Percentiles rank a stretch among this genome's conserved stretches.
phyloP scores from a whole-genome alignment of 1,139 yeast species.

The Saccharomyces hybrid region DNA sequence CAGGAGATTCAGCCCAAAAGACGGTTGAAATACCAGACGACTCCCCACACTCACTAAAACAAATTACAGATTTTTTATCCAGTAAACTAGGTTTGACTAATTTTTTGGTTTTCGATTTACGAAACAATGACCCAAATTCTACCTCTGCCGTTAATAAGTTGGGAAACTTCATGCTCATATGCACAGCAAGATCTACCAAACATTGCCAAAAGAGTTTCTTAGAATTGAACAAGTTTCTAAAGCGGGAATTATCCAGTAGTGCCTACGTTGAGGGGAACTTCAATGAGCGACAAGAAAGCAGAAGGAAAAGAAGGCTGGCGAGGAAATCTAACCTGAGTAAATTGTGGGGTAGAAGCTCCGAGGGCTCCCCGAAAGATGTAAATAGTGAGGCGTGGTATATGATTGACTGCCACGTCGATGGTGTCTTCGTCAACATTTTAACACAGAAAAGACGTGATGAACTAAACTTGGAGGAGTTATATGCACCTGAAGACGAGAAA shows the following conservation, averaged over 20 bases:
- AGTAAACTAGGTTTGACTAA: conserved; percentile 60
- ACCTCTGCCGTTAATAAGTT: conserved; percentile 37
- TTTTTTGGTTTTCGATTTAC: conserved; percentile 50
- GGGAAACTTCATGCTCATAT: conserved; percentile 49
- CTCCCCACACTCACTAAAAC: conserved; percentile 45
- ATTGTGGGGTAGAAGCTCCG: conserved; percentile 17
- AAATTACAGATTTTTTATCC: conserved; percentile 42
- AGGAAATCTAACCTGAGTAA: conserved; percentile 46
- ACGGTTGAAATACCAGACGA: conserved; percentile 39
- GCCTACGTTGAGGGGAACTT: conserved; percentile 68
- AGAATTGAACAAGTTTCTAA: conserved; percentile 45
- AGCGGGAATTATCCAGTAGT: conserved; percentile 35
- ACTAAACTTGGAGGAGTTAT: conserved; percentile 62
- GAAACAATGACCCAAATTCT: conserved; percentile 39
- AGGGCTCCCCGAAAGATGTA: conserved; percentile 3
- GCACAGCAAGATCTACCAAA: conserved; percentile 71
- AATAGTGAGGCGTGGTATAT: conserved; percentile 69
- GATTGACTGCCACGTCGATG: conserved; percentile 58
- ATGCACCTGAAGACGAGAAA: conserved; percentile 44
- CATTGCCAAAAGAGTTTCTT: conserved; percentile 69
- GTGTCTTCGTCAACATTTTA: conserved; percentile 61
- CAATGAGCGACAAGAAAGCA: conserved; percentile 50
- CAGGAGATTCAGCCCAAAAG: conserved; percentile 6
- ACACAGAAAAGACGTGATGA: conserved; percentile 60
- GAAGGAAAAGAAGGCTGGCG: conserved; percentile 53